Base-by-base conservation (phyloP, 371 early-diverging fungal genomes). In the Apophysomyces trapeziformis region DNA sequence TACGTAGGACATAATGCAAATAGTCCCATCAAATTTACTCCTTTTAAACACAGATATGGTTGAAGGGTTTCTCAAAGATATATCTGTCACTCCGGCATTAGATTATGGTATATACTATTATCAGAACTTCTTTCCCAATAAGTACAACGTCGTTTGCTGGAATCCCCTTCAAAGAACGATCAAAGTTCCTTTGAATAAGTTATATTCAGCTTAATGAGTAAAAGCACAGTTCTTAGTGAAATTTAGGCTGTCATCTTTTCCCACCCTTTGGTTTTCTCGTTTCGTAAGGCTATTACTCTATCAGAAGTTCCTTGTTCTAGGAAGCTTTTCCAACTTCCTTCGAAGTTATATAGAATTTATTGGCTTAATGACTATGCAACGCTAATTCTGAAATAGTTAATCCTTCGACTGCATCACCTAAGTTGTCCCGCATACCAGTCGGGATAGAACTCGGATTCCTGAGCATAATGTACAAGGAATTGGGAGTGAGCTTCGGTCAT, bases 151-250 rank as follows among this genome's bases (percentile, higher is more conserved):
- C 60, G 45, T 60, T 39, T 5, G 60, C 32, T 60, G 43, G 45
- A 7, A 44, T 60, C 1, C 45, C 35, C 26, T n/a, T 39, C 35
- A 39, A 36, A 60, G 60, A 60, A 9, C 60, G 60, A 60, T 12
- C 43, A 43, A 43, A 18, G 1, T 60, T 60, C 35, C 60, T 39
- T 0, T 60, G 43, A 32, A 35, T 60, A 21, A 43, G 37, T 68
- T 43, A 45, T 41, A 60, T 12, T 57, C 69, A 45, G 59, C 57
- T 58, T 65, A 62, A 18, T 62, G 65, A 21, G 58, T 60, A 39
- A 68, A 68, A 5, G 64, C 58, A 58, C 59, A 67, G 35, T 63
- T 58, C 43, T 41, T 41, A 41, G 41, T 2, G 13, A 39, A 56
- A 16, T 39, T 38, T 18, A 56, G 54, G 38, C 5, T 16, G 12